phyloP scores from a whole-genome alignment of 1,139 yeast species.

The Suhomyces atakaporum region DNA sequence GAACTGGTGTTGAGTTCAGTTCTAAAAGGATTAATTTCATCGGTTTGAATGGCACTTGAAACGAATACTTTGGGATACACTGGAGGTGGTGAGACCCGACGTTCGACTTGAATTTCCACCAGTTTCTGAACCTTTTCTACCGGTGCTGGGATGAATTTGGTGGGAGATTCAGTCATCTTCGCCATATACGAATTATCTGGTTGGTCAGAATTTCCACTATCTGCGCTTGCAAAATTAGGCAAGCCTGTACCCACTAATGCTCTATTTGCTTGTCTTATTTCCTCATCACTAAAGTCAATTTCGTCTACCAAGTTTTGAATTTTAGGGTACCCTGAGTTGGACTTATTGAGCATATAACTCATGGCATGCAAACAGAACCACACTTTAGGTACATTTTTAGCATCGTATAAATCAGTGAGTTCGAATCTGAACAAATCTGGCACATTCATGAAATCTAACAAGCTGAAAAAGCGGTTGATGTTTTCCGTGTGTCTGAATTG shows the following conservation, averaged over 20 bases:
- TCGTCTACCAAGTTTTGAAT: constrained; percentile 67
- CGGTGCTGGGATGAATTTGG: constrained; percentile 5
- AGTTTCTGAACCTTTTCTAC: constrained; percentile 3
- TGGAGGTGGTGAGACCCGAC: constrained; percentile 5
- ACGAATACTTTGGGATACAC: constrained; percentile 12
- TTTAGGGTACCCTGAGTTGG: constrained; percentile 57
- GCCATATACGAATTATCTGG: constrained; percentile 19
- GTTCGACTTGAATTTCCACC: constrained; percentile 5
- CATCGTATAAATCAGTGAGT: constrained; percentile 88
- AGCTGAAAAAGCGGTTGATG: constrained; percentile 78
- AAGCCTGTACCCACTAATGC: constrained; percentile 62
- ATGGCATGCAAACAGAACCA: constrained; percentile 92
- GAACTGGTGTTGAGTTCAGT: constrained; percentile 10
- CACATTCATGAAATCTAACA: constrained; percentile 68
- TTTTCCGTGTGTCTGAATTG: constrained; percentile 94
- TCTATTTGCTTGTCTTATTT: constrained; percentile 66
- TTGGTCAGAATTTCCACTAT: constrained; percentile 21
- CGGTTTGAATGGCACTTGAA: constrained; percentile 19
- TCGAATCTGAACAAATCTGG: constrained; percentile 90
- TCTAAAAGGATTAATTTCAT: constrained; percentile 17
- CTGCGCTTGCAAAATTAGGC: constrained; percentile 62
- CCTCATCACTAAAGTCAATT: constrained; percentile 64
- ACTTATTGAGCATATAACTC: constrained; percentile 62
- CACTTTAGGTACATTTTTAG: constrained; percentile 90
- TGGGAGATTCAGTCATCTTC: constrained; percentile 15